Evolutionary conservation across 1,139 yeast species (phyloP), one percentile per base, ranked within the genome.

Genomic region (Sugiyamaella neomexicana): DNA sequence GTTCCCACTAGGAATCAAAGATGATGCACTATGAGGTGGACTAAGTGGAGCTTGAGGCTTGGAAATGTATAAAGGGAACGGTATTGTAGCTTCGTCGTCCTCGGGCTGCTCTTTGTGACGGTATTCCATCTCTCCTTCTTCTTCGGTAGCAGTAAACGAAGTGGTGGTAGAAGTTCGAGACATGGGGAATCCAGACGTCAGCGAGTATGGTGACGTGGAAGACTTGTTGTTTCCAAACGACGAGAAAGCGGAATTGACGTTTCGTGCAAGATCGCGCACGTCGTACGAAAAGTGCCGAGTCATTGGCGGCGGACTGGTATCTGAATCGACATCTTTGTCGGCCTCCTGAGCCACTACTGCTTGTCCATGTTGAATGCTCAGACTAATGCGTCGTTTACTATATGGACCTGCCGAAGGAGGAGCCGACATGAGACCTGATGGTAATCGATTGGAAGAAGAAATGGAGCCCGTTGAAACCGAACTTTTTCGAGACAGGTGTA

Each of bases 341-440:
- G 38, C 16, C 12, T 37, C 42, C 4, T 25, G 34, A 27, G 41
- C 47, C 9, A 49, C 46, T 7, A 42, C 46, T 17, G 52, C 52
- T 23, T 42, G 52, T 7, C 52, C 52, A 41, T 37, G 42, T 16
- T 42, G 40, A 34, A 49, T 41, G 42, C 52, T 49, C 1, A 49
- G 47, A 34, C 47, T 41, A n/a, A 49, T 32, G 23, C 52, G 16
- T 13, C 52, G 36, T 40, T 42, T 49, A 38, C 10, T 46, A n/a
- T 49, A 49, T 9, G 52, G 52, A n/a, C 42, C 42, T 1, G 47
- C 52, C 20, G 52, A 49, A 16, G 52, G 37, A 27, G 52, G 52
- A 13, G 52, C 52, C 13, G 52, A 41, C 46, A 49, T 25, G 16
- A 49, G 42, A 23, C 52, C 52, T 5, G 52, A 49, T 25, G 41